Evolutionary conservation across 805 yeast species (phyloP).

Genomic region (Jamesozyma rosinii): DNA sequence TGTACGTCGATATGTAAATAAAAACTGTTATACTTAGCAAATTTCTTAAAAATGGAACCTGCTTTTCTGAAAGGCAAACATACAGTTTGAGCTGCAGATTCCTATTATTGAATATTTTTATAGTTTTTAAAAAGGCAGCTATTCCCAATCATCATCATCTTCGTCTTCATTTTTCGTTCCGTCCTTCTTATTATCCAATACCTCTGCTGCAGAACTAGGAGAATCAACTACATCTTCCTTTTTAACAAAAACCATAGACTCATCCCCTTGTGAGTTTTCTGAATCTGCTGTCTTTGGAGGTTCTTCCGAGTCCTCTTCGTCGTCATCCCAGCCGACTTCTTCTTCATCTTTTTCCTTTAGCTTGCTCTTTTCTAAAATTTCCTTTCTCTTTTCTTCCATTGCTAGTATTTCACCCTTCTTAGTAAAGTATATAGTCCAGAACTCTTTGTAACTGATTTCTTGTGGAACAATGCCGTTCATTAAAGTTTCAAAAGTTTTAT

Average conservation of each 20-base stretch:
- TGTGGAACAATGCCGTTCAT: conserved; percentile 63
- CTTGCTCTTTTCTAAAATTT: conserved; percentile 39
- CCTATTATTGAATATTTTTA: too few relatives aligned
- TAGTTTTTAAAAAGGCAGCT: conserved; percentile 3
- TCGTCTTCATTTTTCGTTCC: conserved; percentile 21
- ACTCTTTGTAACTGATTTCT: conserved; percentile 45
- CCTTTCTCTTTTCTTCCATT: conserved; percentile 59
- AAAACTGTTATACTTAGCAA: too few relatives aligned
- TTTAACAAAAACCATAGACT: conserved; percentile 11
- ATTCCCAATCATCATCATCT: conserved; percentile 60
- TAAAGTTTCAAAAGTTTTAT: conserved; percentile 44
- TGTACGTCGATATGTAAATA: too few relatives aligned
- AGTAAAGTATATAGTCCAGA: conserved; percentile 69
- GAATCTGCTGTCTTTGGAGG: conserved; percentile 7
- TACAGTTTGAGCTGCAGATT: too few relatives aligned
- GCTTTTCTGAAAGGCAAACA: too few relatives aligned
- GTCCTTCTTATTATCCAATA: background rate
- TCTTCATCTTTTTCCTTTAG: conserved; percentile 26
- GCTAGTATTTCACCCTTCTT: conserved; percentile 44
- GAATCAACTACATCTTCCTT: conserved; percentile 10
- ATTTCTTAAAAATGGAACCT: too few relatives aligned
- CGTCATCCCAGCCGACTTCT: conserved; percentile 33
- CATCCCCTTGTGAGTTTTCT: conserved; percentile 3
- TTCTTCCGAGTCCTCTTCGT: conserved; percentile 15
- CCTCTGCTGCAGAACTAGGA: background rate